Percentiles rank a stretch among this genome's conserved stretches.
Evolutionary conservation across 306 rosid species (phyloP).

Genomic region (Cucurbita maxima): DNA sequence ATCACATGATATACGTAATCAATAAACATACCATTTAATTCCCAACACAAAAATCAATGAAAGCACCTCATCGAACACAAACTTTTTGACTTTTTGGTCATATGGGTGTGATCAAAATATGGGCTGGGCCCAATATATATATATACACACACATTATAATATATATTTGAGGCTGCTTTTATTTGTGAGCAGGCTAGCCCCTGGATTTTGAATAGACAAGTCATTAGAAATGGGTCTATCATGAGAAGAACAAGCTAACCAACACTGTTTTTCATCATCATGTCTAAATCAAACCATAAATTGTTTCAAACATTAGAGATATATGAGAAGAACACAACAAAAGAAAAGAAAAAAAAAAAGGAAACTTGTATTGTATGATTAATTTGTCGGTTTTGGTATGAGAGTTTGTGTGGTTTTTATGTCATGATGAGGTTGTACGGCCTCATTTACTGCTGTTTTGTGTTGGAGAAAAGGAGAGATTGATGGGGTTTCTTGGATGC

Average conservation of each 20-base stretch:
- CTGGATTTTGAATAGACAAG: not conserved
- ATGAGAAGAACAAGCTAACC: not conserved
- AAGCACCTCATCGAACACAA: not conserved
- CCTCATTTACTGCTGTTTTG: not conserved
- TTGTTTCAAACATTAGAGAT: not conserved
- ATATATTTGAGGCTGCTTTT: not conserved
- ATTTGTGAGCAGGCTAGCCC: not conserved
- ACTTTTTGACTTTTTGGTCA: not conserved
- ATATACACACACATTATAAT: no score
- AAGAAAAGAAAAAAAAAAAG: not conserved
- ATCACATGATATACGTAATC: not conserved
- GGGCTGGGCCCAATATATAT: no score
- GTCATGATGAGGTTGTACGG: not conserved
- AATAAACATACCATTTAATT: not conserved
- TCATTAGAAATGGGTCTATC: not conserved
- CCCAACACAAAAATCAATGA: not conserved
- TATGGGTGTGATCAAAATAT: not conserved
- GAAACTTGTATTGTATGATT: not conserved
- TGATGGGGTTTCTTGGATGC: constrained; percentile 1
- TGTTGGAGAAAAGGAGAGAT: not conserved
- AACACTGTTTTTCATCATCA: constrained; percentile 1
- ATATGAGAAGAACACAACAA: not conserved
- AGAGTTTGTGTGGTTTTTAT: not conserved
- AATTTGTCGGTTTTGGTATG: not conserved
- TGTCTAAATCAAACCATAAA: constrained; percentile 2